These are phyloP conservation scores for Epichloe aotearoae DNA, from an alignment of 2,329 filamentous ascomycete genomes.

Conservation along the genomic window DNA sequence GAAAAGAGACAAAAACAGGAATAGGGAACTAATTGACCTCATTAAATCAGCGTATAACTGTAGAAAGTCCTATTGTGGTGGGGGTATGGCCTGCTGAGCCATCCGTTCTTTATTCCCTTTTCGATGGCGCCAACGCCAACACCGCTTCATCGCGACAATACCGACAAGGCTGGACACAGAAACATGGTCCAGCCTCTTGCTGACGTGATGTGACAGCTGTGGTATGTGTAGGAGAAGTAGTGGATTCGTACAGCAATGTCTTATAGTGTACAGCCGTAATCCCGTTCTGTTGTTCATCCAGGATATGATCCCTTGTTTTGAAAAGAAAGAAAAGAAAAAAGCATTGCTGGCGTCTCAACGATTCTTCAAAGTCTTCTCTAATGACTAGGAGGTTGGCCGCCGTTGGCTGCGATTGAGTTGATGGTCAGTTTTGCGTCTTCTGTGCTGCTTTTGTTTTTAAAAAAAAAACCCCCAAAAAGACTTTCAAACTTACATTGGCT, in stretches of 20 bases:
- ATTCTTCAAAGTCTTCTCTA: not conserved
- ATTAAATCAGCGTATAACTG: not conserved
- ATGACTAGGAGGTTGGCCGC: constrained; percentile 4
- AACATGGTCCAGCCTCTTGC: not conserved
- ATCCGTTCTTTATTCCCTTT: not conserved
- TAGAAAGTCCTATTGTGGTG: not conserved
- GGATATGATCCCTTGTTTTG: not conserved
- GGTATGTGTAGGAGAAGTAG: not conserved
- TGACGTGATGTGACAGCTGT: not conserved
- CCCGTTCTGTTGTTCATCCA: not conserved
- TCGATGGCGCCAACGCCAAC: constrained; percentile 1
- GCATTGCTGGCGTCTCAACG: not conserved
- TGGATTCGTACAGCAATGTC: constrained; percentile 3
- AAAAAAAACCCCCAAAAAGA: not conserved
- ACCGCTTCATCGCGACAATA: not conserved
- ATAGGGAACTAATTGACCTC: not conserved
- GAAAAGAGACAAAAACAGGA: not conserved
- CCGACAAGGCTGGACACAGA: not conserved
- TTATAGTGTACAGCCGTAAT: constrained; percentile 1
- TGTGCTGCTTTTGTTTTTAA: not conserved
- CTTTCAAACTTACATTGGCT: constrained; percentile 35
- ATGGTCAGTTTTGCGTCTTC: not conserved
- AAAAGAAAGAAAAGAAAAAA: not conserved
- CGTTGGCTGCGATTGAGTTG: constrained; percentile 5
- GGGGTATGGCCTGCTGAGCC: constrained; percentile 1